Evolutionary conservation across 495 filamentous ascomycete genomes (phyloP), one percentile per base, ranked within the genome.

Genomic region (Neurospora sp.): DNA sequence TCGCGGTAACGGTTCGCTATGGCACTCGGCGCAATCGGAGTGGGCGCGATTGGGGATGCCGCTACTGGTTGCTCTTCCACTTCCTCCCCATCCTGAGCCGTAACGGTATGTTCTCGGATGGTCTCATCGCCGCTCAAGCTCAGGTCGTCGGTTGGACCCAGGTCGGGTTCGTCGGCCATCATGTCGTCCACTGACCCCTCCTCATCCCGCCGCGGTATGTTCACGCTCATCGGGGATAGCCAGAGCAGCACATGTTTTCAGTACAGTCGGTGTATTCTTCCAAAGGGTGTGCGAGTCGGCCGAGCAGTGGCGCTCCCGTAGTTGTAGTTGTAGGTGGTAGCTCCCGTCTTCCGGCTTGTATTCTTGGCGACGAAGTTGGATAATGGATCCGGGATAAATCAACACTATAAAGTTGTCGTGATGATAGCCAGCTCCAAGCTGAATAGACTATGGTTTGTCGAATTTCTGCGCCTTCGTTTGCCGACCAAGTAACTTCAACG

Each of bases 161-260:
- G 78, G 73, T 83, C 81, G 40, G 79, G 78, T 78, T 80, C 79
- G 77, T 81, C 76, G 71, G 81, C 82, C 83, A 84, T 84, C 74
- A 70, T 74, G 65, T 78, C 74, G 68, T 27, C 79, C 71, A 76
- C 74, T 75, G 73, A 78, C 75, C 75, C 81, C 76, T 81, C 86
- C 82, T 84, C 80, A 74, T 85, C 82, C 76, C 78, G 83, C 77
- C 83, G 84, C 77, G 76, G 71, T 74, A 78, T 78, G 82, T 81
- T 82, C 74, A 80, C 79, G 84, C 82, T 88, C 85, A 88, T 88
- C 77, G 81, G 79, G 77, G 73, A 70, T 76, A 74, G 44, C 38
- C 71, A 70, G 70, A 76, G 69, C 44, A 71, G 79, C 73, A 77
- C 84, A 85, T 85, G 75, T 82, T 75, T 81, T 75, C 75, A 39